Base-by-base conservation (phyloP, 495 filamentous ascomycete genomes). In the Aspergillus biplanus region DNA sequence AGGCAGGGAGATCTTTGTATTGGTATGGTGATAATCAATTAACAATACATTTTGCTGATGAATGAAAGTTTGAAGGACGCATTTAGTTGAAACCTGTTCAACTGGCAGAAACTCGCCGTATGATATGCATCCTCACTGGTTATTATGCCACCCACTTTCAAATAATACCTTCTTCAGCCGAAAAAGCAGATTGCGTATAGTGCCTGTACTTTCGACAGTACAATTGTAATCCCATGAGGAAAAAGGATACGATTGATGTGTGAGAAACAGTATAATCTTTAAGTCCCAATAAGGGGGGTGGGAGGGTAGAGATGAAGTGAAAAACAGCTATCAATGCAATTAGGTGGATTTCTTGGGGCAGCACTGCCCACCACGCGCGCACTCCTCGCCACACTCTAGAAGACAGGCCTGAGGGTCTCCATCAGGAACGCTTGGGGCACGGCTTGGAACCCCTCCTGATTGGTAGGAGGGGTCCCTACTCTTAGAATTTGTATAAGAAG, bases 351-450 rank as follows among this genome's bases (percentile, higher is more conserved):
- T 74, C 59, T 73, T 78, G 32, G 82, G 77, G 67, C 92, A 98
- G 75, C 94, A 99, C 56, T 91, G 80, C 58, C 79, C 87, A 57
- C 83, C 85, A 0, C 80, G 83, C 15, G 80, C 83, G 68, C 93
- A 98, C 59, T 91, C 85, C 62, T 96, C 92, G 7, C 92, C 90
- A 56, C 94, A 97, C 55, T 93, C 91, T 11, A 98, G 71, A 53
- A 98, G 79, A 69, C 94, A 98, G 3, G 85, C 79, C 46, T 87
- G 82, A 4, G 82, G 75, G 33, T 85, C 82, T 31, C 64, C 79
- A 49, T 75, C 82, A 33, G 75, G 75, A 71, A 85, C 62, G 71
- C 86, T 87, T 34, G 75, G 78, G 15, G 78, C 75, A 63, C 76
- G 73, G 60, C 79, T 85, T 32, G 79, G 65, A 52, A 72, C 60